Evolutionary conservation across 768 basidiomycete genomes (phyloP).

Genomic region (Lepiota brunneoincarnata): DNA sequence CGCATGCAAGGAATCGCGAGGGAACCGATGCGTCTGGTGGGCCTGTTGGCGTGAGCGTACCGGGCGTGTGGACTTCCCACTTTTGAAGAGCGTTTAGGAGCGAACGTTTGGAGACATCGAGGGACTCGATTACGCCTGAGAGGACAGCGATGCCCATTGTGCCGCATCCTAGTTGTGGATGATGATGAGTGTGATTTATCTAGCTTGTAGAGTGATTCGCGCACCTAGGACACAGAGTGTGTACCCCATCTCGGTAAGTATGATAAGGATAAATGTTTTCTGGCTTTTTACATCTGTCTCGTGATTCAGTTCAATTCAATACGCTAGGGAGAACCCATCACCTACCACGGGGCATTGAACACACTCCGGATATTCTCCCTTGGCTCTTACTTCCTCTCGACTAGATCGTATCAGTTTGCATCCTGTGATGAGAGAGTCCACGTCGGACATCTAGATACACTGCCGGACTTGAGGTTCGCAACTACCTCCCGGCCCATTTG

Average conservation of each 20-base stretch:
- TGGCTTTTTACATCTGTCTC: no score
- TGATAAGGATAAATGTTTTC: background rate
- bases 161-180: conserved; percentile 71
- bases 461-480: no score
- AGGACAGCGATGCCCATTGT: conserved; percentile 97
- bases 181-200: no score
- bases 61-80: conserved; percentile 71
- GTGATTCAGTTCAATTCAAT: no score
- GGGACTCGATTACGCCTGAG: conserved; percentile 86
- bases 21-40: conserved; percentile 71
- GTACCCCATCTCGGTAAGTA: conserved; percentile 69
- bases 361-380: no score
- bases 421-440: no score
- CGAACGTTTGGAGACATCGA: conserved; percentile 41
- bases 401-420: no score
- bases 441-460: no score
- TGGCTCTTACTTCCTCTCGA: no score
- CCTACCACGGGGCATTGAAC: no score
- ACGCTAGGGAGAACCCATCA: no score
- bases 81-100: conserved; percentile 28
- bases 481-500: no score
- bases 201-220: conserved; percentile 8
- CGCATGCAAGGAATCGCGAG: conserved; percentile 81
- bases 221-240: conserved; percentile 86
- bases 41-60: conserved; percentile 68